Evolutionary conservation across 345 rosid species (phyloP).

Genomic region (Raphanus sativus): DNA sequence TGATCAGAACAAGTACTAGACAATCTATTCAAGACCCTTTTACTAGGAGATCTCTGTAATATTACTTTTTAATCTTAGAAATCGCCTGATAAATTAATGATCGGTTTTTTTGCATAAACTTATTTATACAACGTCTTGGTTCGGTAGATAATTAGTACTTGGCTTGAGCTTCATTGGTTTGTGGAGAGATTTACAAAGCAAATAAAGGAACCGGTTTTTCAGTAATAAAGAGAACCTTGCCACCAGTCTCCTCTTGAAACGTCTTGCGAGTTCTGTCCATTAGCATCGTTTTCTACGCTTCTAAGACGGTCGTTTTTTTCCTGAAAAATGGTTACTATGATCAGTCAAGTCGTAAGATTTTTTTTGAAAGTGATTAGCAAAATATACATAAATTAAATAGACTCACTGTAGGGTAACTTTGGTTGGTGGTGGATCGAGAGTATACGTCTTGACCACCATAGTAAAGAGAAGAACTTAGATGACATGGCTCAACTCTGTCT

Average conservation of each 20-base stretch:
- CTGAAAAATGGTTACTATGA: slow-evolving; percentile 1
- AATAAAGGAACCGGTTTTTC: slow-evolving; percentile 32
- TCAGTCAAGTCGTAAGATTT: not conserved
- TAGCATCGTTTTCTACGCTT: slow-evolving; percentile 55
- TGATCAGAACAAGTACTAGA: slow-evolving; percentile 26
- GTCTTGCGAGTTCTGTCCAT: slow-evolving; percentile 52
- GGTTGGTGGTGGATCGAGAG: slow-evolving; percentile 47
- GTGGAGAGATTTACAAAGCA: slow-evolving; percentile 26
- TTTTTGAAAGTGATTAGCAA: not conserved
- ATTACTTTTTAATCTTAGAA: not conserved
- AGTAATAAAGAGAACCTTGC: slow-evolving; percentile 98
- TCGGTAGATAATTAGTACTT: slow-evolving; percentile 25
- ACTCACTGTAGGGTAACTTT: slow-evolving; percentile 63
- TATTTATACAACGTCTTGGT: slow-evolving; percentile 28
- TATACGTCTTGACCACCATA: slow-evolving; percentile 89
- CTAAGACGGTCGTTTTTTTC: slow-evolving; percentile 54
- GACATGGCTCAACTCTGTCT: slow-evolving; percentile 50
- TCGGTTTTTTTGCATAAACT: not conserved
- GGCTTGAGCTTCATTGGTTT: slow-evolving; percentile 22
- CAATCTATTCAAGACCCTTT: slow-evolving; percentile 8
- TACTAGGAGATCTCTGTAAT: slow-evolving; percentile 23
- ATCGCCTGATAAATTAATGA: not conserved
- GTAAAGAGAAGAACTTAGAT: slow-evolving; percentile 89
- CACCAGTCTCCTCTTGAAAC: slow-evolving; percentile 99
- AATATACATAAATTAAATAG: not conserved